Conservation (phyloP, 2,329 filamentous ascomycete genomes). For the Diaporthe caulivora region DNA sequence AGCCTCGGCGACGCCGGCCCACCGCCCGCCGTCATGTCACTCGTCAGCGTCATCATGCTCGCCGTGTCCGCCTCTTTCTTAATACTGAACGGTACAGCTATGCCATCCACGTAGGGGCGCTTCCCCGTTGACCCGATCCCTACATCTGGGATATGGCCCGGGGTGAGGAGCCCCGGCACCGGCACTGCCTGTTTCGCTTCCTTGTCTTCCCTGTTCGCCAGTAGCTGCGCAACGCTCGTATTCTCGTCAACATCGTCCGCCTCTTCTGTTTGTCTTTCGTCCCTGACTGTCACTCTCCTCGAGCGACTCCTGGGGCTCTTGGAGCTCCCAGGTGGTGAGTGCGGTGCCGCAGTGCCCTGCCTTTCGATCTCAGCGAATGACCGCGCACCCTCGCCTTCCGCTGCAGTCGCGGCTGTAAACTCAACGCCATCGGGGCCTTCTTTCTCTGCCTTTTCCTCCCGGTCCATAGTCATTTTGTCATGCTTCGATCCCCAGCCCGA, state of each 20-base stretch:
- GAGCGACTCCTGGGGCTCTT: slow-evolving; percentile 56
- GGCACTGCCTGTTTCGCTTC: slow-evolving; percentile 41
- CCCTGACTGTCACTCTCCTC: slow-evolving; percentile 60
- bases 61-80: slow-evolving; percentile 71
- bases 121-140: slow-evolving; percentile 65
- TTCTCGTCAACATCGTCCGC: slow-evolving; percentile 46
- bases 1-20: slow-evolving; percentile 46
- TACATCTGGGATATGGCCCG: slow-evolving; percentile 58
- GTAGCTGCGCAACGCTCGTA: slow-evolving; percentile 57
- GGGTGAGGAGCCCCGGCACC: slow-evolving; percentile 57
- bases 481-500: slow-evolving; percentile 90
- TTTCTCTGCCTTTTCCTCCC: slow-evolving; percentile 63
- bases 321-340: slow-evolving; percentile 40
- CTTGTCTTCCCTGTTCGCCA: slow-evolving; percentile 57
- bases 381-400: slow-evolving; percentile 58
- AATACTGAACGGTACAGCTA: slow-evolving; percentile 80
- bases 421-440: slow-evolving; percentile 51
- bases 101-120: slow-evolving; percentile 74
- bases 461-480: slow-evolving; percentile 78
- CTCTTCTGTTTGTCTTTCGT: slow-evolving; percentile 62
- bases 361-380: slow-evolving; percentile 55
- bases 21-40: slow-evolving; percentile 51
- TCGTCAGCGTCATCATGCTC: slow-evolving; percentile 77
- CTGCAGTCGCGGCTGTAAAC: slow-evolving; percentile 50
- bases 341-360: slow-evolving; percentile 49